Conservation (phyloP, 192 early-diverging fungal species). For the Pecoramyces ruminantium region DNA sequence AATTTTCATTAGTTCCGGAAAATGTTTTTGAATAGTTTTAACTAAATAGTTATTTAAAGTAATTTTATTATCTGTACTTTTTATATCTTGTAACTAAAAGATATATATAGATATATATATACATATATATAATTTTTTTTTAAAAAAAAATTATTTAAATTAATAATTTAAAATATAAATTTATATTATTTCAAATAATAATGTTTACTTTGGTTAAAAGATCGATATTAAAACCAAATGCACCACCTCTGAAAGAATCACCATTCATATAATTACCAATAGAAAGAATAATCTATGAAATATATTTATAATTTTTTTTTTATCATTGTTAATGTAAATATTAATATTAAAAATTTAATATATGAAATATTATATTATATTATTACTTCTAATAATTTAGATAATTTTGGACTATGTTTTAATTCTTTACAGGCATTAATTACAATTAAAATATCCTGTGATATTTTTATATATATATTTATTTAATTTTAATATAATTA, state of each 20-base stretch:
- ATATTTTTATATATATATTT: neutral
- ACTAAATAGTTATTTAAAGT: conserved; percentile 26
- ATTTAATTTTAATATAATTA: too few relatives aligned
- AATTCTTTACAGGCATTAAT: conserved; percentile 19
- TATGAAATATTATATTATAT: too few relatives aligned
- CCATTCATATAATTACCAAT: conserved; percentile 36
- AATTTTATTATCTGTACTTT: conserved; percentile 18
- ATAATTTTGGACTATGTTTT: conserved; percentile 20
- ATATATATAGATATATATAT: too few relatives aligned
- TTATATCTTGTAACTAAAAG: conserved; percentile 22
- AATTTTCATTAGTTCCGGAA: conserved; percentile 17
- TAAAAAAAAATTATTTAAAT: too few relatives aligned
- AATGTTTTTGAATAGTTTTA: conserved; percentile 21
- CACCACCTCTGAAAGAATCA: conserved; percentile 20
- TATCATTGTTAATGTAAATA: too few relatives aligned
- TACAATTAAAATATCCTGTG: conserved; percentile 14
- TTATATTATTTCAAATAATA: neutral
- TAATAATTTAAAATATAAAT: too few relatives aligned
- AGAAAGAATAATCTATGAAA: conserved; percentile 25
- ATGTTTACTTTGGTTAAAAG: conserved; percentile 24
- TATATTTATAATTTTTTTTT: too few relatives aligned
- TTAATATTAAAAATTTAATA: too few relatives aligned
- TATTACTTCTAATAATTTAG: conserved; percentile 13
- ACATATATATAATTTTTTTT: too few relatives aligned
- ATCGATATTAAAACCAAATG: conserved; percentile 28